A percentile compares a stretch with the other conserved stretches of the same genome.
Evolutionary conservation across 495 filamentous ascomycete species (phyloP).

Genomic region (Aspergillus coremiiformis): DNA sequence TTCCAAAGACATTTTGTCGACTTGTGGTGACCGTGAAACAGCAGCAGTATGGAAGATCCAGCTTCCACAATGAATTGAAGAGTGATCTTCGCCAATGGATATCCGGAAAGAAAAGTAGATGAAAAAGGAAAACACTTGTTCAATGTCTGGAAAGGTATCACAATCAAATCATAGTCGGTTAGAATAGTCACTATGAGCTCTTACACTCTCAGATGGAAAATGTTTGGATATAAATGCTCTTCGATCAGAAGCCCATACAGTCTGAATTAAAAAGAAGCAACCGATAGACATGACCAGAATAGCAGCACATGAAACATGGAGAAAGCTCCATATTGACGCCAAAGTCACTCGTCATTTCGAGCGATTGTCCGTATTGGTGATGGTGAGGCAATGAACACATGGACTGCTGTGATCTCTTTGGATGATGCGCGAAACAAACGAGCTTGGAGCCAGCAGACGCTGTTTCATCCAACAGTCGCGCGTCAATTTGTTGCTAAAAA

Average conservation of each 20-base stretch:
- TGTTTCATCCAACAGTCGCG: constrained; percentile 40
- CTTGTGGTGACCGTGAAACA: not conserved
- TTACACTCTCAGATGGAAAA: constrained; percentile 19
- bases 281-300: constrained; percentile 21
- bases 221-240: constrained; percentile 38
- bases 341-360: constrained; percentile 5
- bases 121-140: constrained; percentile 4
- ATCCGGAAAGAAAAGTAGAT: not conserved
- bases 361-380: constrained; percentile 3
- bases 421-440: constrained; percentile 33
- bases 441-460: constrained; percentile 19
- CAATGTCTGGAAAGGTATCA: constrained; percentile 7
- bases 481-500: constrained; percentile 43
- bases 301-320: constrained; percentile 40
- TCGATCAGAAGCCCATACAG: constrained; percentile 14
- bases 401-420: constrained; percentile 7
- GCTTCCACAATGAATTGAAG: constrained; percentile 14
- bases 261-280: constrained; percentile 21
- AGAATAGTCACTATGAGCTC: constrained; percentile 8
- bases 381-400: not conserved
- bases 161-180: constrained; percentile 12
- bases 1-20: constrained; percentile 39
- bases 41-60: constrained; percentile 15
- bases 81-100: constrained; percentile 2
- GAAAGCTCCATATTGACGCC: constrained; percentile 33